Evolutionary conservation across 108 stramenopile species (phyloP).

Genomic region (Cyclostephanos tholiformis): DNA sequence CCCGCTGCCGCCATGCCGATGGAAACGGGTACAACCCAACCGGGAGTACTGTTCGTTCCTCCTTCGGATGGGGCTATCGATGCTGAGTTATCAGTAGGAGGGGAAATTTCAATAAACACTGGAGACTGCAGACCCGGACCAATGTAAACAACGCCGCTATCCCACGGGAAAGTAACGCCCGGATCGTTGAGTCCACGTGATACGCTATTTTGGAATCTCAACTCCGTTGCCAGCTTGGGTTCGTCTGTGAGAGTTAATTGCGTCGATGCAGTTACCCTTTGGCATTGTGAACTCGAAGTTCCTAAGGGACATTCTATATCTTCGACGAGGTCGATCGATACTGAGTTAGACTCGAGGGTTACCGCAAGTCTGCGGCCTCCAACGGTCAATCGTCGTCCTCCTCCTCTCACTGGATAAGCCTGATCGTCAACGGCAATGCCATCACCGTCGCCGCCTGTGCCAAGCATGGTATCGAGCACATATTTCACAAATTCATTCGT

Average conservation of each 20-base stretch:
- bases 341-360: background rate
- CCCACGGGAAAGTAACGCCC: background rate
- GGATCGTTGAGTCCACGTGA: background rate
- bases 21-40: conserved; percentile 7
- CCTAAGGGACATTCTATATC: conserved; percentile 6
- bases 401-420: no score
- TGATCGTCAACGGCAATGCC: no score
- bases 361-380: conserved; percentile 8
- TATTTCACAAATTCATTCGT: conserved; percentile 7
- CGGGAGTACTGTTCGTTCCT: background rate
- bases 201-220: conserved; percentile 5
- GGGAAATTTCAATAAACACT: background rate
- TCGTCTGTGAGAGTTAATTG: conserved; percentile 8
- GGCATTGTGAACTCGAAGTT: background rate
- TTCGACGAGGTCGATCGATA: conserved; percentile 8
- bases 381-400: no score
- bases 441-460: background rate
- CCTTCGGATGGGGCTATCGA: background rate
- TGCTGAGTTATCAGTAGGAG: background rate
- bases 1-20: background rate
- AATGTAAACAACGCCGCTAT: conserved; percentile 12
- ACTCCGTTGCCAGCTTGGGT: conserved; percentile 6
- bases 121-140: background rate
- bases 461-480: conserved; percentile 8
- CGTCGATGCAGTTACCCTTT: conserved; percentile 11